Evolutionary conservation across 345 rosid species (phyloP), one percentile per base, ranked within the genome.

Genomic region (Hevea brasiliensis): DNA sequence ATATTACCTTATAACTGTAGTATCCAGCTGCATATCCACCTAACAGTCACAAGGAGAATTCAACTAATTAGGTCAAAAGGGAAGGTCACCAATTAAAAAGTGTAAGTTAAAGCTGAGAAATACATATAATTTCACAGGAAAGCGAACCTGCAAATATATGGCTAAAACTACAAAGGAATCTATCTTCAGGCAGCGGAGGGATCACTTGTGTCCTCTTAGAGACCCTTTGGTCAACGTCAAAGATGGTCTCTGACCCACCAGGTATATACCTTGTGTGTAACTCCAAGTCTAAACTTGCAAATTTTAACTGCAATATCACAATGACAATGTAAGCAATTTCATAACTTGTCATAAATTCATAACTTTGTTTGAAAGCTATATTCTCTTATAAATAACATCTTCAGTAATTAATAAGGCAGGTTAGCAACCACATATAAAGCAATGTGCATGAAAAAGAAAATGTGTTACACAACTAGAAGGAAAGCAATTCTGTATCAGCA

Each of bases 11-110:
- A 84, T 93, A 93, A 74, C 98, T 91, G 81, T 94, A 94, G 79
- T 94, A 94, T 73, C 98, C 97, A 74, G 98, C 97, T 69, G 98
- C 96, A 78, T 91, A 93, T 72, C 94, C 96, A 51, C 97, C 98
- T 91, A 76, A 35, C 41, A 71, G 68, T 61, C 70, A 71, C 63
- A 76, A 77, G 4, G 37, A 42, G 3, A 9, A 41, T 32, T 35
- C 13, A 17, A 59, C 66, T n/a, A 17, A 65, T 48, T 50, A 14
- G 58, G 13, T 41, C 12, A 44, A 15, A 48, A 41, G 3, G 4
- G 21, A 72, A 61, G 63, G 56, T 56, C 47, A 20, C 61, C 47
- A 67, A 71, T 15, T 79, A 69, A 47, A 35, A 35, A 29, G 12
- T 4, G 48, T 4, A 64, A 61, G 32, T 13, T 32, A 32, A 11